Conservation (phyloP, 176 grass and related monocot genomes). For the Alopecurus myosuroides region DNA sequence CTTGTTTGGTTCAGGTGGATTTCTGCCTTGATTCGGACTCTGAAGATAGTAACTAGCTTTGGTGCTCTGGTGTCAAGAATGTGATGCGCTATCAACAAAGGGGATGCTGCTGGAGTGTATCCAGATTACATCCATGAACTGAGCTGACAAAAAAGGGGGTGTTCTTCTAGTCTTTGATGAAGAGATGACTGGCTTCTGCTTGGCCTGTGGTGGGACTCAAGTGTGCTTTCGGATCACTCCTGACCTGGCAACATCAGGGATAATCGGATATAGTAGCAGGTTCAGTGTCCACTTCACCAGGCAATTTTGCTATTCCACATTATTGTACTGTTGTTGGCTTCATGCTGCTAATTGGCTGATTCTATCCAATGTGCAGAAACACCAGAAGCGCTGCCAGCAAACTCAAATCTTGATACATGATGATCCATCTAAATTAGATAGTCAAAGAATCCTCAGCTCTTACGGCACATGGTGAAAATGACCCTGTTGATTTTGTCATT, state of each 20-base stretch:
- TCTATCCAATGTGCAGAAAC: not conserved
- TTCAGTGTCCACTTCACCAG: not conserved
- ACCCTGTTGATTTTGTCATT: not conserved
- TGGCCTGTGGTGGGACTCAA: not conserved
- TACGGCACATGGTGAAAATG: conserved; percentile 13
- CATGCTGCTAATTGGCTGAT: not conserved
- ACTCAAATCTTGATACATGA: not conserved
- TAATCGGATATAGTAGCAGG: conserved; percentile 28
- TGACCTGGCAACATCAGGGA: conserved; percentile 45
- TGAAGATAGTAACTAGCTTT: not conserved
- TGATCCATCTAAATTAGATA: not conserved
- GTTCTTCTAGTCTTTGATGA: not conserved
- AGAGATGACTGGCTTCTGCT: not conserved
- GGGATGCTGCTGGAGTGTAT: conserved; percentile 27
- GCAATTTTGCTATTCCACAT: not conserved
- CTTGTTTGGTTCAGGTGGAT: not conserved
- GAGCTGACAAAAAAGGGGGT: not conserved
- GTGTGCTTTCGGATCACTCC: conserved; percentile 29
- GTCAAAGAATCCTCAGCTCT: not conserved
- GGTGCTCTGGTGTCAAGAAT: not conserved
- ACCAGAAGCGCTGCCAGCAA: not conserved
- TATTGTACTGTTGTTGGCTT: not conserved
- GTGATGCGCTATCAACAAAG: conserved; percentile 1
- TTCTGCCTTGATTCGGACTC: not conserved
- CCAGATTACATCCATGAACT: not conserved